These are phyloP conservation scores for Staphylotrichum longicolle DNA, from an alignment of 495 filamentous ascomycete genomes.

Conservation along the genomic window DNA sequence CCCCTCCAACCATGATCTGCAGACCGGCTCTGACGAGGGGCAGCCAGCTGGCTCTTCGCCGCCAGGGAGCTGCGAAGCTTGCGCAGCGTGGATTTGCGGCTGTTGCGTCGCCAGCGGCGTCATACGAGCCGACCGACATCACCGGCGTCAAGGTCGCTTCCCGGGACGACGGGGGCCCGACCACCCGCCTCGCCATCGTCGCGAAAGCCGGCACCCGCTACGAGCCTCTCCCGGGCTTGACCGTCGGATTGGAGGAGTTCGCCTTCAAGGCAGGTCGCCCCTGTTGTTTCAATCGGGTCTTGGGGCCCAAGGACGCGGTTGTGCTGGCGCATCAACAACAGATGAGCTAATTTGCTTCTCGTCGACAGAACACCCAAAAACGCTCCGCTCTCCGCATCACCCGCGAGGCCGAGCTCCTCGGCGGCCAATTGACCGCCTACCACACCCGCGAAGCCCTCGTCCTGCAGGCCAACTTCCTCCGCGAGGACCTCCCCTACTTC, in stretches of 20 bases:
- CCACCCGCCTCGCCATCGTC: conserved; percentile 84
- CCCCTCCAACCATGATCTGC: conserved; percentile 73
- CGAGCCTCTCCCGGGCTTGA: conserved; percentile 81
- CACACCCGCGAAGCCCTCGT: conserved; percentile 92
- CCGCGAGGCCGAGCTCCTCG: conserved; percentile 91
- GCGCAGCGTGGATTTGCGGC: conserved; percentile 71
- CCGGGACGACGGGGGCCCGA: conserved; percentile 82
- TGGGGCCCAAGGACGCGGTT: background rate
- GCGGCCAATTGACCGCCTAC: conserved; percentile 76
- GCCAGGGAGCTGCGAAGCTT: conserved; percentile 58
- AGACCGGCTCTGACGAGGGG: conserved; percentile 74
- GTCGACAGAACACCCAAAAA: conserved; percentile 70
- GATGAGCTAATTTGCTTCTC: conserved; percentile 51
- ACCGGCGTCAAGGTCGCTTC: conserved; percentile 86
- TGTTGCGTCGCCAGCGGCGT: conserved; percentile 69
- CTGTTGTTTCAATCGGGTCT: background rate
- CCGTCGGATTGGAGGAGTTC: conserved; percentile 85
- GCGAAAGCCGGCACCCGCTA: conserved; percentile 91
- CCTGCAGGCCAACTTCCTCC: conserved; percentile 87
- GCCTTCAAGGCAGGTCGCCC: conserved; percentile 82
- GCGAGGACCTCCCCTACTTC: conserved; percentile 96
- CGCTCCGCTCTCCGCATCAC: conserved; percentile 87
- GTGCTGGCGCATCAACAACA: conserved; percentile 7
- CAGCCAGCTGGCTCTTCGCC: conserved; percentile 71
- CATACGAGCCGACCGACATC: conserved; percentile 83